These are phyloP conservation scores for Pugionium dolabratum DNA, from an alignment of 345 rosid species.

Conservation along the genomic window DNA sequence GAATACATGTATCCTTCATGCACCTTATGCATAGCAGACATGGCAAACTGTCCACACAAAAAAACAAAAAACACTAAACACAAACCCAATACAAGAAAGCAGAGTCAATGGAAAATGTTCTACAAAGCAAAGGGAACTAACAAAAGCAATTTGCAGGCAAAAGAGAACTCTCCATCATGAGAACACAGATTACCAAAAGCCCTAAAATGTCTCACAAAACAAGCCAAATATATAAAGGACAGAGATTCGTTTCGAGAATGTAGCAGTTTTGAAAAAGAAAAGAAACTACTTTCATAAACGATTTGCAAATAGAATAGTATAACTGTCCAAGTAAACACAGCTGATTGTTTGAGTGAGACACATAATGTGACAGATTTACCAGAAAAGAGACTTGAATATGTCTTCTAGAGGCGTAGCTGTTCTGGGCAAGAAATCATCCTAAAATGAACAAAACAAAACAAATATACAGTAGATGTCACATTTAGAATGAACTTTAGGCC, in stretches of 20 bases:
- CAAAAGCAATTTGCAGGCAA: background rate
- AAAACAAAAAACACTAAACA: background rate
- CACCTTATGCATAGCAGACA: slow-evolving; percentile 81
- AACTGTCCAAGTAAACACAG: slow-evolving; percentile 5
- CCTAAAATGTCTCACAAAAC: background rate
- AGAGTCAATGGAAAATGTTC: background rate
- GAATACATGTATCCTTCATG: slow-evolving; percentile 89
- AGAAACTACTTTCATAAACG: background rate
- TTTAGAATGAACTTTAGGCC: background rate
- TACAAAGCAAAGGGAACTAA: slow-evolving; percentile 1
- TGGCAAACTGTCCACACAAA: slow-evolving; percentile 69
- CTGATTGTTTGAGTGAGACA: background rate
- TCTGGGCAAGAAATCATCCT: slow-evolving; percentile 97
- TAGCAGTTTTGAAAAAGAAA: slow-evolving; percentile 1
- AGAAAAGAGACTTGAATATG: slow-evolving; percentile 97
- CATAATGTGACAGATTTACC: slow-evolving; percentile 48
- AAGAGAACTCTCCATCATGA: slow-evolving; percentile 2
- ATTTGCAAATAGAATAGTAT: background rate
- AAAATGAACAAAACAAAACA: slow-evolving; percentile 28
- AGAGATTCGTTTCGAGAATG: background rate
- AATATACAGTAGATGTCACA: background rate
- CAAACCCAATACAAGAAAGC: slow-evolving; percentile 7
- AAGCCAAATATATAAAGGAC: background rate
- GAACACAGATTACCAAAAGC: background rate
- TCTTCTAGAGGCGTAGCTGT: slow-evolving; percentile 96